Evolutionary conservation across 352 stramenopile species (phyloP).

Genomic region (Phytophthora kernoviae): DNA sequence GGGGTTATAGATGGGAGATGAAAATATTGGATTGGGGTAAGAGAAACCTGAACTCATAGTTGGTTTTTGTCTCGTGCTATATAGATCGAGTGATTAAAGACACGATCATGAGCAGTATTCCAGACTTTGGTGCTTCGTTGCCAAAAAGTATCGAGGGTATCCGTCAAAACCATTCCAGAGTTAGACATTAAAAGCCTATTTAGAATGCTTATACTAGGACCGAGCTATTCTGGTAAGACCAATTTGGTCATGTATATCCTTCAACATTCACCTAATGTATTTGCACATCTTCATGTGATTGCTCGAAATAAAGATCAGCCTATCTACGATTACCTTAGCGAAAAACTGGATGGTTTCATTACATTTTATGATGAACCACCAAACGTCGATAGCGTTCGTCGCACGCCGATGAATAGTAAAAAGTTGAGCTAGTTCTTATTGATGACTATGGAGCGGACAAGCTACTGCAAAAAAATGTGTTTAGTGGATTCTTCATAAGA

Average conservation of each 20-base stretch:
- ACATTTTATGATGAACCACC: conserved; percentile 8
- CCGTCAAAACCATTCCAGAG: conserved; percentile 1
- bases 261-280: conserved; percentile 9
- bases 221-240: conserved; percentile 8
- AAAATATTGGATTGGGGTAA: neutral
- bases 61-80: conserved; percentile 9
- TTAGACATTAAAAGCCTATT: conserved; percentile 13
- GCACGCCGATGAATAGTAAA: conserved; percentile 1
- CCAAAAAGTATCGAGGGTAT: neutral
- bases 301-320: conserved; percentile 6
- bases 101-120: neutral
- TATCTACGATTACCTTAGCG: conserved; percentile 5
- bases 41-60: neutral
- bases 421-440: conserved; percentile 20
- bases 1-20: neutral
- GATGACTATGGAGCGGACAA: conserved; percentile 20
- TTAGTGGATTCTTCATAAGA: neutral
- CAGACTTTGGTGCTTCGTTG: conserved; percentile 2
- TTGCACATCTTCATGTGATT: conserved; percentile 9
- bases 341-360: conserved; percentile 5
- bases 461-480: conserved; percentile 9
- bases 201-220: conserved; percentile 7
- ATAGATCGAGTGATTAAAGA: conserved; percentile 3
- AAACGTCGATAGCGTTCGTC: neutral
- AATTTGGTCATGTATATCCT: conserved; percentile 4